phyloP scores from a whole-genome alignment of 306 rosid genomes.

The Rubus idaeus region DNA sequence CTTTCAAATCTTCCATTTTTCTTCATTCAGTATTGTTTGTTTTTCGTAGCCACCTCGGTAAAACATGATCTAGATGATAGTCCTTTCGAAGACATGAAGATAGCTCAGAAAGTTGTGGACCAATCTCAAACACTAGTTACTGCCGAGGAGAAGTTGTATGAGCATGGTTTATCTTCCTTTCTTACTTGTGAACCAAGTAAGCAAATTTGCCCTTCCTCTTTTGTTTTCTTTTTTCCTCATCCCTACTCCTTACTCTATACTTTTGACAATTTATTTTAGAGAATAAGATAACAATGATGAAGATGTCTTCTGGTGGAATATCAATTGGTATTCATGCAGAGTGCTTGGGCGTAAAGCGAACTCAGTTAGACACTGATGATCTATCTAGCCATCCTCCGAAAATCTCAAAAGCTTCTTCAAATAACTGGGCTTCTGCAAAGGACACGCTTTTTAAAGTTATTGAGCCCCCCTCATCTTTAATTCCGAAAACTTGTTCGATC shows the following conservation, averaged over 20 bases:
- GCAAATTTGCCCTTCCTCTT: background rate
- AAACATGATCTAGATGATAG: background rate
- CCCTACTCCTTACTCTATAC: background rate
- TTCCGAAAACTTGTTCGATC: background rate
- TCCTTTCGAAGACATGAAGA: background rate
- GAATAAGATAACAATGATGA: background rate
- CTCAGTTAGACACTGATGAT: background rate
- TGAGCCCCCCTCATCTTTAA: background rate
- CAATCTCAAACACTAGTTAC: background rate
- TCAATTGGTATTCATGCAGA: background rate
- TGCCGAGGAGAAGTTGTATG: background rate
- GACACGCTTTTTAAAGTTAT: background rate
- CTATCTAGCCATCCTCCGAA: background rate
- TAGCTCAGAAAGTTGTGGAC: background rate
- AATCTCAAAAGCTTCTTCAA: background rate
- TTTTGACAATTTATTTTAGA: background rate
- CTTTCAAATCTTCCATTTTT: background rate
- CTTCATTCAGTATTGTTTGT: background rate
- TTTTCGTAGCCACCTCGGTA: background rate
- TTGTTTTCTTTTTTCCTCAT: background rate
- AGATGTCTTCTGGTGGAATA: background rate
- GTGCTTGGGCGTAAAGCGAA: background rate
- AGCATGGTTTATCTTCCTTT: background rate
- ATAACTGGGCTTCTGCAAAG: background rate
- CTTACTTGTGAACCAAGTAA: background rate